Conservation (phyloP, 2,329 filamentous ascomycete species). For the Clonostachys chloroleuca region DNA sequence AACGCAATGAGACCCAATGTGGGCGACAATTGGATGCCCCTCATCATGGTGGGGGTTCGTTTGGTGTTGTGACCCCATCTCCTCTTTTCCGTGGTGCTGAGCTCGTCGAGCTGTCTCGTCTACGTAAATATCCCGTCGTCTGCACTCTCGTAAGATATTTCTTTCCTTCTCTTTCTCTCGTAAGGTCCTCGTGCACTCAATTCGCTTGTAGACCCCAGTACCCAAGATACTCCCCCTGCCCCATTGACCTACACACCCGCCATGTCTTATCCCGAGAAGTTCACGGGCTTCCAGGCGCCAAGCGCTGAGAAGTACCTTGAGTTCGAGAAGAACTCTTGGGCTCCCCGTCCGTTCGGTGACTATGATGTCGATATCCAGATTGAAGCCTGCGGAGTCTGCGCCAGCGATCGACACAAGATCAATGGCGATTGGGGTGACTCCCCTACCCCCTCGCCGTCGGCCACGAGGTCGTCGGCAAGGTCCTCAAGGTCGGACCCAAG, state of each 20-base stretch:
- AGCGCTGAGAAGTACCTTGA: constrained; percentile 49
- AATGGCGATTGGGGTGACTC: constrained; percentile 64
- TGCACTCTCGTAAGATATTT: no score
- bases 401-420: constrained; percentile 68
- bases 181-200: not conserved
- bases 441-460: constrained; percentile 62
- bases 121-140: no score
- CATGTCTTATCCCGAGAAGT: constrained; percentile 55
- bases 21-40: no score
- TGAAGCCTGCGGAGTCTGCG: constrained; percentile 73
- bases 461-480: constrained; percentile 69
- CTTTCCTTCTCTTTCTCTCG: not conserved
- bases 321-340: constrained; percentile 70
- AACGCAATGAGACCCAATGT: no score
- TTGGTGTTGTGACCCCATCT: no score
- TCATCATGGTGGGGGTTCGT: no score
- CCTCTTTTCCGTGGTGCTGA: no score
- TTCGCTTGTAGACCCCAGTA: not conserved
- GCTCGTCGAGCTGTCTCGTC: no score
- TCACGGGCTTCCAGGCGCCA: constrained; percentile 57
- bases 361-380: constrained; percentile 87
- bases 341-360: constrained; percentile 81
- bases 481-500: constrained; percentile 56
- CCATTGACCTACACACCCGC: constrained; percentile 4
- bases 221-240: not conserved